Base-by-base conservation (phyloP, 768 basidiomycete species). In the Basidioascus undulatus region DNA sequence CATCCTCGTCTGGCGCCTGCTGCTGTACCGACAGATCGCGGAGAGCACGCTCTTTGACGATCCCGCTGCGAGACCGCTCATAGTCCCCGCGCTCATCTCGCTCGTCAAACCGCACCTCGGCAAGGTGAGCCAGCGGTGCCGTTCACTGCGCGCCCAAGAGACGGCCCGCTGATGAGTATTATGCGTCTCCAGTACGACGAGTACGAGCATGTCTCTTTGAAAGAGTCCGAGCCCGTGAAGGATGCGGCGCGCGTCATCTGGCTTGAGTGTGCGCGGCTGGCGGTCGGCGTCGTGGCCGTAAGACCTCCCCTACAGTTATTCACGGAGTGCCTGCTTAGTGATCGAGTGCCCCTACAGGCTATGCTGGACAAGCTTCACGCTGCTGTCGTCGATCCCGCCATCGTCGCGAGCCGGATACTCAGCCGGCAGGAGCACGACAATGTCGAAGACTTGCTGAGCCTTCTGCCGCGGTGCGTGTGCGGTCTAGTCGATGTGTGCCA, bases 81-180 rank as follows among this genome's bases (percentile, higher is more conserved):
- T 96, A 3, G 74, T 89, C 6, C 86, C 92, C 47, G 72, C 76
- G 16, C 72, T 94, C 21, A 74, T 86, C 9, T 69, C 76, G 18
- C 94, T 87, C 86, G 76, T 96, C 49, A 89, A 86, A 54, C 83
- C 87, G 2, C 75, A 87, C 56, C 81, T 96, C 51, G 87, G 87
- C 20, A 70, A 71, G n/a, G n/a, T n/a, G n/a, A n/a, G n/a, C n/a
- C n/a, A n/a, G n/a, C n/a, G n/a, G n/a, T n/a, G n/a, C n/a, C n/a
- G n/a, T n/a, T n/a, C n/a, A n/a, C n/a, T n/a, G n/a, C n/a, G n/a
- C n/a, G n/a, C n/a, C n/a, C n/a, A n/a, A n/a, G n/a, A n/a, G n/a
- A n/a, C n/a, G n/a, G n/a, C n/a, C n/a, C n/a, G n/a, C n/a, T n/a
- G n/a, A n/a, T n/a, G n/a, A n/a, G n/a, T n/a, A n/a, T n/a, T n/a